Base-by-base conservation (phyloP, 129 eudicot genomes). In the Oenanthe sinensis region DNA sequence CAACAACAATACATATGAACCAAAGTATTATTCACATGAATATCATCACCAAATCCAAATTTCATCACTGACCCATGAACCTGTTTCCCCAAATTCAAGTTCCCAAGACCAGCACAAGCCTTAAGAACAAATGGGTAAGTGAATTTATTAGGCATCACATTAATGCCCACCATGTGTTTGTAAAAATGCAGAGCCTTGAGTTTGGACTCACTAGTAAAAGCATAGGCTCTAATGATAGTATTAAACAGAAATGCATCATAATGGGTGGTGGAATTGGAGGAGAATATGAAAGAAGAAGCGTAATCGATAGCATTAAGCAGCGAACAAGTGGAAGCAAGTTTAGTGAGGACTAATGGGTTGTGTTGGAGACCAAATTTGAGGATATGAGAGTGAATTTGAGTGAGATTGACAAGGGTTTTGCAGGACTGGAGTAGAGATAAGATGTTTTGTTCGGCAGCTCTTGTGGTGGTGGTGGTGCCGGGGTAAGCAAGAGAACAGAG, bases 91-190 rank as follows among this genome's bases (percentile, higher is more conserved):
- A 90, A 75, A 9, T 13, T 19, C 37, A 90, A 49, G 47, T 58
- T 68, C 67, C 92, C 86, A 58, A 88, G 81, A 76, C 93, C 91
- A 71, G 98, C 96, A 75, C 94, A 88, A 36, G 96, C 96, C 84
- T 93, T 93, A 8, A 93, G 85, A 43, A 93, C 91, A 85, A 90
- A 93, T 8, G 98, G 96, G 87, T 86, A 90, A 3, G 96, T 93
- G 44, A 88, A 93, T 67, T 88, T 88, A 84, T 90, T 92, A 44
- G 97, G 97, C 67, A 37, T 40, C 47, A 92, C 84, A 67, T 87
- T 68, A 63, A 46, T n/a, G 10, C 17, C 67, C 40, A 87, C 76
- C 96, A 92, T 92, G 36, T 63, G 12, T 71, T 78, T 88, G 77
- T 92, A 92, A 42, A 80, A 78, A 50, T 17, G 54, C 45, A 88